Base-by-base conservation (phyloP, 2,329 filamentous ascomycete species). In the Amylocarpus encephaloides region DNA sequence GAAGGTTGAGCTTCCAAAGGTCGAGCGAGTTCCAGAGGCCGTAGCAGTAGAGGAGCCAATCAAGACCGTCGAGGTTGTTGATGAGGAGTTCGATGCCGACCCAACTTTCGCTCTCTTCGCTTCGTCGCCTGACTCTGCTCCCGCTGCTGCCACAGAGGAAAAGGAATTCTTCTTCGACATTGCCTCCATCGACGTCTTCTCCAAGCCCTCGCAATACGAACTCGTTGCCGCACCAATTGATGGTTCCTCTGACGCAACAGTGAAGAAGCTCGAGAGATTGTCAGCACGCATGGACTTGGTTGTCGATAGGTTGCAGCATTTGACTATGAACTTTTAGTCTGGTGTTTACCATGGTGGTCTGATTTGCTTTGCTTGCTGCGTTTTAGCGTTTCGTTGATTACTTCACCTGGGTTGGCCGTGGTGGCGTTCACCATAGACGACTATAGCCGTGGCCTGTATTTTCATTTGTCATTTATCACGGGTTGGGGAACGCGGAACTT, bases 161-260 rank as follows among this genome's bases (percentile, higher is more conserved):
- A 40, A 45, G 12, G 34, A 75, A 52, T 51, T 51, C 33, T 15
- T 39, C 33, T 51, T 75, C 22, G 69, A 76, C 50, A 68, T 70
- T 15, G 73, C 74, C 11, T 65, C 62, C 41, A 76, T 75, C 42
- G 77, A 76, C 34, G 70, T 86, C 52, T 71, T 77, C 53, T 65
- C 77, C 1, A 91, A 91, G 73, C 69, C 76, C 2, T 71, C 78
- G 12, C 75, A 78, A 43, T 80, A 79, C 60, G 79, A 86, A 57
- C 74, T 90, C n/a, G 71, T 86, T 29, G 77, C 86, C 49, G 73
- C 73, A 1, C 71, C 77, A 51, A 74, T 78, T 47, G 74, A 76
- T 45, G 63, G 48, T 18, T 22, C 50, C 13, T 46, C 49, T 10
- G 48, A 58, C 26, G 50, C 55, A 16, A 57, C 56, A 11, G 53